Percentiles rank a stretch among this genome's conserved stretches.
phyloP scores from a whole-genome alignment of 2,329 filamentous ascomycete genomes.

The Apiospora phragmitis region DNA sequence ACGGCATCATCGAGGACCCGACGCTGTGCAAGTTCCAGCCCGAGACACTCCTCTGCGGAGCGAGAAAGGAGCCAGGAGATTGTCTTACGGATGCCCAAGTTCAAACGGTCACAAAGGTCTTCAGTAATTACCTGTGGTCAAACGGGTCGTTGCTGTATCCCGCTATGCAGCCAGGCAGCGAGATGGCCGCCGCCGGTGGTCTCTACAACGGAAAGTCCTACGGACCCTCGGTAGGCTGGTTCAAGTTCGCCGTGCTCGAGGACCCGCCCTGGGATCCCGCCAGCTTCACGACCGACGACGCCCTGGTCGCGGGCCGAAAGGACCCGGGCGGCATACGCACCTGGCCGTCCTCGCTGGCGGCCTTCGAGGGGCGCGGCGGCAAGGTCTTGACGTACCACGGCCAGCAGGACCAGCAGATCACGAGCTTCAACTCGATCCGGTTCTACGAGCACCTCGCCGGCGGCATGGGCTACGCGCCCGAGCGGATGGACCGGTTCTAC shows the following conservation, averaged over 20 bases:
- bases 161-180: conserved; percentile 47
- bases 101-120: conserved; percentile 42
- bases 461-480: conserved; percentile 36
- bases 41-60: conserved; percentile 33
- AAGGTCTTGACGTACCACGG: conserved; percentile 44
- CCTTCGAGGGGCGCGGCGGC: conserved; percentile 35
- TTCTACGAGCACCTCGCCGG: conserved; percentile 47
- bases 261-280: conserved; percentile 41
- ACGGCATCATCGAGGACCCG: conserved; percentile 42
- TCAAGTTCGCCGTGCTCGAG: conserved; percentile 46
- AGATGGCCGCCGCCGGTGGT: conserved; percentile 38
- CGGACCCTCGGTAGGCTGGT: conserved; percentile 46
- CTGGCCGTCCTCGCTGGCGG: conserved; percentile 37
- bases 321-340: conserved; percentile 24
- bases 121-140: conserved; percentile 41
- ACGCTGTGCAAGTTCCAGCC: conserved; percentile 37
- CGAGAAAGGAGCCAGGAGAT: conserved; percentile 28
- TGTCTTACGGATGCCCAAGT: conserved; percentile 46
- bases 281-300: conserved; percentile 38
- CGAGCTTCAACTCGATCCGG: conserved; percentile 42
- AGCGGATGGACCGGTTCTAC: conserved; percentile 40
- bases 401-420: conserved; percentile 44
- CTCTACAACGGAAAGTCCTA: conserved; percentile 41
- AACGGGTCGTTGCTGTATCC: conserved; percentile 49
- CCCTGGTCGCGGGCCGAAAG: conserved; percentile 16